These are phyloP conservation scores for Cordia subcordata DNA, from an alignment of 257 asterid species.

Conservation along the genomic window DNA sequence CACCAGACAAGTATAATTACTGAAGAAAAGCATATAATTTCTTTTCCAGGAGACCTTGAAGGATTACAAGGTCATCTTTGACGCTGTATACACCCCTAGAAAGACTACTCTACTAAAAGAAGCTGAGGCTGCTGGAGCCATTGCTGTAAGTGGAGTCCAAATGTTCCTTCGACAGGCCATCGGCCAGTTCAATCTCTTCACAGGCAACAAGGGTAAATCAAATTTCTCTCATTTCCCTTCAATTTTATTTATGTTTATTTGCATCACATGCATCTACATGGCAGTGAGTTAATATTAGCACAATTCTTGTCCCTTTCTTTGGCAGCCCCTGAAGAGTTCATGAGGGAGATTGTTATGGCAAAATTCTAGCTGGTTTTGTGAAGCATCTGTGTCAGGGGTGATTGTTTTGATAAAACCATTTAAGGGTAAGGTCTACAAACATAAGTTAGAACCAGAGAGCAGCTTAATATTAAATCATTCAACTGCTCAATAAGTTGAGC, in stretches of 20 bases:
- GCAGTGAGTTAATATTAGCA: no score
- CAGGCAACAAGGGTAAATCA: constrained; percentile 39
- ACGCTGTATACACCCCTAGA: constrained; percentile 61
- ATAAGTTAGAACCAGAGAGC: no score
- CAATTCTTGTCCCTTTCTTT: constrained; percentile 1
- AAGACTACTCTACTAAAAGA: constrained; percentile 45
- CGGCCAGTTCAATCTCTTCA: constrained; percentile 56
- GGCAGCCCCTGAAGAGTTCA: constrained; percentile 71
- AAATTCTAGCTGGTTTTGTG: constrained; percentile 34
- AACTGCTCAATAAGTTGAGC: no score
- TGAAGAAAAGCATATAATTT: background rate
- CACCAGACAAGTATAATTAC: background rate
- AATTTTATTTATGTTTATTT: no score
- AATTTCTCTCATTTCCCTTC: background rate
- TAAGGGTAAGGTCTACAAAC: no score
- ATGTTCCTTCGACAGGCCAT: constrained; percentile 70
- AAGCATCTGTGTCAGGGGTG: background rate
- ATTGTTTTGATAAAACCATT: background rate
- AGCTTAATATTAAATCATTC: no score
- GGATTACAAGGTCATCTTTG: constrained; percentile 49
- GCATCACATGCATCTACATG: no score
- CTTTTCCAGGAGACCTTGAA: constrained; percentile 28
- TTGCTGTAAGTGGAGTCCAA: constrained; percentile 60
- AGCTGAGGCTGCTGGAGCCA: constrained; percentile 65
- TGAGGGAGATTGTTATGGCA: constrained; percentile 48